phyloP scores from a whole-genome alignment of 176 grass and related monocot genomes.

The Puccinellia tenuiflora region DNA sequence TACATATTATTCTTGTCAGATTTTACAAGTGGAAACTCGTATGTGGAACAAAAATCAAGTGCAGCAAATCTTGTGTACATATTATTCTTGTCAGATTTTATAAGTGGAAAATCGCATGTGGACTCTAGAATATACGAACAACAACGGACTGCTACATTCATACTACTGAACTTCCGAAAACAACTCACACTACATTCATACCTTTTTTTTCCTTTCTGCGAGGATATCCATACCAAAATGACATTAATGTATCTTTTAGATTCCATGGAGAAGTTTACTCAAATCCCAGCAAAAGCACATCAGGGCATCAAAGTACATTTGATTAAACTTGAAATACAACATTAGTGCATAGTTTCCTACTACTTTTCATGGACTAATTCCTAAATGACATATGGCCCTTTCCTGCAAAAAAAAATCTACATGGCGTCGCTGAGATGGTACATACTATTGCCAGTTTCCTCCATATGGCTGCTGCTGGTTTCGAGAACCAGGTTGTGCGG shows the following conservation, averaged over 20 bases:
- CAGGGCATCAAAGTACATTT: background rate
- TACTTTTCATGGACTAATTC: background rate
- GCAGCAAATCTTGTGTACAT: no score
- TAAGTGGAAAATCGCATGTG: no score
- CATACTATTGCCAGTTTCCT: constrained; percentile 46
- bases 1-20: background rate
- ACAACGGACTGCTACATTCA: no score
- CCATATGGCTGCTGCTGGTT: constrained; percentile 56
- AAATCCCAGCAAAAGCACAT: background rate
- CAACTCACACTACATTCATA: no score
- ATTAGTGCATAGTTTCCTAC: background rate
- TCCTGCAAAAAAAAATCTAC: background rate
- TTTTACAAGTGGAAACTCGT: background rate
- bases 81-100: no score
- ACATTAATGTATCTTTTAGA: background rate
- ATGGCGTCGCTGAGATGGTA: background rate
- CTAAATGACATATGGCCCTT: background rate
- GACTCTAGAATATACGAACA: no score
- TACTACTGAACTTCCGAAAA: no score
- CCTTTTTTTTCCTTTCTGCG: no score
- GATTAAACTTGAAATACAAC: background rate
- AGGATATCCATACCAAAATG: background rate
- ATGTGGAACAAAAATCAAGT: no score
- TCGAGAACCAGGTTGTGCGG: constrained; percentile 39
- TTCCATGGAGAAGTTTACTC: background rate